phyloP scores from a whole-genome alignment of 2,329 filamentous ascomycete species.

The Pseudogymnoascus sp. region DNA sequence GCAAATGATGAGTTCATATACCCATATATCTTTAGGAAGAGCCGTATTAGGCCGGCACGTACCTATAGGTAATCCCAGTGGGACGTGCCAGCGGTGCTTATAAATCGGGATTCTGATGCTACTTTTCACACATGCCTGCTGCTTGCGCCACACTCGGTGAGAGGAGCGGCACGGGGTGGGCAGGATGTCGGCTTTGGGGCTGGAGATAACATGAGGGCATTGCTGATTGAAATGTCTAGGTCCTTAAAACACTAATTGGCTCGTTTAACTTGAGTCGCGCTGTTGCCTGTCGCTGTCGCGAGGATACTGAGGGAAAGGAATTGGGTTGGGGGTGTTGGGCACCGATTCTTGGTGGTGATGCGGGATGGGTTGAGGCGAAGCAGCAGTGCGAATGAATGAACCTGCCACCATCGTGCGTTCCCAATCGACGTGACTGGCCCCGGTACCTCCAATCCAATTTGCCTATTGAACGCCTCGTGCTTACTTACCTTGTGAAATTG shows the following conservation, averaged over 20 bases:
- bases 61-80: conserved; percentile 6
- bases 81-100: conserved; percentile 4
- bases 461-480: not conserved
- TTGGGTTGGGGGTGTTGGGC: not conserved
- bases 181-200: not conserved
- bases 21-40: conserved; percentile 7
- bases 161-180: not conserved
- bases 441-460: too few species aligned
- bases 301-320: not conserved
- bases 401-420: not conserved
- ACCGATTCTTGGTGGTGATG: not conserved
- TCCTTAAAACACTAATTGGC: not conserved
- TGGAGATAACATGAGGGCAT: not conserved
- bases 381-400: not conserved
- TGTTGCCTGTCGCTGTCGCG: not conserved
- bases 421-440: not conserved
- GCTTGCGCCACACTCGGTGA: not conserved
- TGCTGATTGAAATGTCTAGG: not conserved
- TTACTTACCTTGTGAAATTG: not conserved
- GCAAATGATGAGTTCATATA: conserved; percentile 7
- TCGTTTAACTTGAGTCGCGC: not conserved
- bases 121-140: not conserved
- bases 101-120: conserved; percentile 5
- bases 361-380: not conserved
- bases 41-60: conserved; percentile 6